These are phyloP conservation scores for Stygiomarasmius scandens DNA, from an alignment of 1,284 basidiomycete genomes.

Conservation along the genomic window DNA sequence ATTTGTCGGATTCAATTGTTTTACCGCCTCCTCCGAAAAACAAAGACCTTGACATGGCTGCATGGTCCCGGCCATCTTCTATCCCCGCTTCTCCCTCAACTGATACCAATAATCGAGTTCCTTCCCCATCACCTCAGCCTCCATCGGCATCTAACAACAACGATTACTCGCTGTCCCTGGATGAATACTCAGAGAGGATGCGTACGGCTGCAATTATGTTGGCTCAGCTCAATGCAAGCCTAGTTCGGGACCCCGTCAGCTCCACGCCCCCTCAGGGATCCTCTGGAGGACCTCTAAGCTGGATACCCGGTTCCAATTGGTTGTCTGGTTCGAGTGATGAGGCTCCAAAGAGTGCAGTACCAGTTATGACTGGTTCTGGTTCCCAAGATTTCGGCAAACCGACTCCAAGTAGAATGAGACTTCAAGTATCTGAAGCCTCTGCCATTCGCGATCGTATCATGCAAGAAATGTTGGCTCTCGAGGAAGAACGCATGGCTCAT, in stretches of 20 bases:
- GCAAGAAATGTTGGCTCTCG: slow-evolving; percentile 97
- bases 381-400: slow-evolving; percentile 23
- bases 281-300: slow-evolving; percentile 45
- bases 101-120: slow-evolving; percentile 25
- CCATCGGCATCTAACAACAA: slow-evolving; percentile 1
- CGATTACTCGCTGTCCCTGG: slow-evolving; percentile 59
- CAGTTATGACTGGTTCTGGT: slow-evolving; percentile 21
- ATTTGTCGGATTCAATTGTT: slow-evolving; percentile 81
- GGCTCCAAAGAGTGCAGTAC: slow-evolving; percentile 3
- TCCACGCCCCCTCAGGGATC: slow-evolving; percentile 32
- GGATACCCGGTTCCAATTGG: slow-evolving; percentile 72
- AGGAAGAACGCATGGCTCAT: slow-evolving; percentile 94
- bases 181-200: slow-evolving; percentile 99
- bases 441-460: slow-evolving; percentile 96
- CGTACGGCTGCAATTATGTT: slow-evolving; percentile 98
- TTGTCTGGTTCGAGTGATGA: slow-evolving; percentile 34
- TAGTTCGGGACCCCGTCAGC: slow-evolving; percentile 56
- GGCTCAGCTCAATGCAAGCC: slow-evolving; percentile 90
- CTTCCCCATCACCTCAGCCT: slow-evolving; percentile 12
- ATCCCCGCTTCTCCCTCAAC: slow-evolving; percentile 47
- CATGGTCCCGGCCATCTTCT: slow-evolving; percentile 76
- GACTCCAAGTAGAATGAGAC: slow-evolving; percentile 46
- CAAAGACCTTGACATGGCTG: slow-evolving; percentile 80
- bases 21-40: slow-evolving; percentile 85
- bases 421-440: slow-evolving; percentile 82